These are phyloP conservation scores for Pseudonitzschia multiseries DNA, from an alignment of 108 stramenopile genomes.

Conservation along the genomic window DNA sequence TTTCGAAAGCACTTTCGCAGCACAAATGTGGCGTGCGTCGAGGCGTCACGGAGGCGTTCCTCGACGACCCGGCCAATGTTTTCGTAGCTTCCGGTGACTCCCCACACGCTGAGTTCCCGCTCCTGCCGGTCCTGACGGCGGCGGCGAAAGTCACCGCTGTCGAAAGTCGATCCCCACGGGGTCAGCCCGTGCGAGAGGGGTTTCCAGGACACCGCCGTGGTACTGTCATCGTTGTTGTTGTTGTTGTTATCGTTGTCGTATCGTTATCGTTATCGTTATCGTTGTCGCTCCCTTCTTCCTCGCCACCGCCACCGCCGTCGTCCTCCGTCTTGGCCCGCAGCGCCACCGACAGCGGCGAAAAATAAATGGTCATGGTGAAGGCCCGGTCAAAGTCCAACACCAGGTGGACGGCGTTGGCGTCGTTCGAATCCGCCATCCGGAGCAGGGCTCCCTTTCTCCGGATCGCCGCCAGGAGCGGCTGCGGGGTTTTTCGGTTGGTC, in stretches of 20 bases:
- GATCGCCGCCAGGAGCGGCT: slow-evolving; percentile 63
- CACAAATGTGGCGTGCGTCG: slow-evolving; percentile 65
- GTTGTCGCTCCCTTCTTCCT: too few relatives aligned
- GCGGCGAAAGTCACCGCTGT: neutral
- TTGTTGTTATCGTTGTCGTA: neutral
- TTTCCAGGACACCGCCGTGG: slow-evolving; percentile 22
- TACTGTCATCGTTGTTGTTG: too few relatives aligned
- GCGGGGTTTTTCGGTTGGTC: slow-evolving; percentile 49
- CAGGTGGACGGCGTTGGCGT: slow-evolving; percentile 34
- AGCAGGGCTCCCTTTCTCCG: slow-evolving; percentile 60
- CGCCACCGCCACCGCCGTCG: neutral
- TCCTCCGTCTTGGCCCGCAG: slow-evolving; percentile 49
- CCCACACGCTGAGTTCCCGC: slow-evolving; percentile 33
- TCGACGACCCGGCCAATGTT: slow-evolving; percentile 59
- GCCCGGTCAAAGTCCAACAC: slow-evolving; percentile 65
- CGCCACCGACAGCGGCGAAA: slow-evolving; percentile 67
- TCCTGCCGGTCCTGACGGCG: neutral
- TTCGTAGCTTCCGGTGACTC: slow-evolving; percentile 41
- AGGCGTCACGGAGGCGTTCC: slow-evolving; percentile 75
- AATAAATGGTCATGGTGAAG: slow-evolving; percentile 79
- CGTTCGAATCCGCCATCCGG: slow-evolving; percentile 31
- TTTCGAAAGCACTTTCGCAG: slow-evolving; percentile 66
- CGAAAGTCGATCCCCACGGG: neutral
- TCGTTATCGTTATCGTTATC: neutral
- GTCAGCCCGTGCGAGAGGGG: slow-evolving; percentile 36